Evolutionary conservation across 2,329 filamentous ascomycete genomes (phyloP).

Genomic region (Fusarium sp.): DNA sequence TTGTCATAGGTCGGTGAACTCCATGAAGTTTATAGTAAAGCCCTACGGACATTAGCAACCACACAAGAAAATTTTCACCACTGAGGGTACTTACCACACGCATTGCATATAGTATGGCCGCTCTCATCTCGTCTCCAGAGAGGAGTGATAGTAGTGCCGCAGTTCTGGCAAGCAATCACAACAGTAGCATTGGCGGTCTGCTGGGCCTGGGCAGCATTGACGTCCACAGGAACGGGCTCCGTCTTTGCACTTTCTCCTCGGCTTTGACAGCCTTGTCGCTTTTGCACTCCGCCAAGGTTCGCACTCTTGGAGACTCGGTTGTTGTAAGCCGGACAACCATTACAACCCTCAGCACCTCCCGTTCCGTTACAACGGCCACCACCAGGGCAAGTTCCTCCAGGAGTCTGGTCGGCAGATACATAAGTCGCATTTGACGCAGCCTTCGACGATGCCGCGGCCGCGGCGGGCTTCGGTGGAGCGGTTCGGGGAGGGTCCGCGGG

Average conservation of each 20-base stretch:
- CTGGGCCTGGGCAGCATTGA: conserved; percentile 46
- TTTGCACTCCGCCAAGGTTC: conserved; percentile 68
- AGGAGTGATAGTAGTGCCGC: conserved; percentile 93
- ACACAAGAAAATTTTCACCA: neutral
- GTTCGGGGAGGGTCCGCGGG: conserved; percentile 54
- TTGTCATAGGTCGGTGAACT: conserved; percentile 90
- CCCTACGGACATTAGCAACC: conserved; percentile 59
- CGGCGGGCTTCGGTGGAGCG: conserved; percentile 49
- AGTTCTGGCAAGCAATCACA: conserved; percentile 95
- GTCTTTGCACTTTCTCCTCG: conserved; percentile 37
- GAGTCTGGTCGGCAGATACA: conserved; percentile 76
- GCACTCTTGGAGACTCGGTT: conserved; percentile 91
- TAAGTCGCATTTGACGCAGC: conserved; percentile 66
- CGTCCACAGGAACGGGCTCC: conserved; percentile 47
- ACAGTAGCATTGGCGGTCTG: conserved; percentile 48
- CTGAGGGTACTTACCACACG: conserved; percentile 76
- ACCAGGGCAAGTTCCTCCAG: conserved; percentile 90
- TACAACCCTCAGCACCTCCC: conserved; percentile 91
- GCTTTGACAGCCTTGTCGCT: conserved; percentile 50
- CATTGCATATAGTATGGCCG: conserved; percentile 97
- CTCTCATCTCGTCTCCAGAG: conserved; percentile 94
- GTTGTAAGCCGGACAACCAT: conserved; percentile 96
- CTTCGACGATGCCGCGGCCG: conserved; percentile 53
- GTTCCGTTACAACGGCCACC: conserved; percentile 96
- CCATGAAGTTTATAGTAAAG: conserved; percentile 97